A percentile compares a stretch with the other conserved stretches of the same genome.
phyloP scores from a whole-genome alignment of 345 rosid species.

The Salix koriyanagi region DNA sequence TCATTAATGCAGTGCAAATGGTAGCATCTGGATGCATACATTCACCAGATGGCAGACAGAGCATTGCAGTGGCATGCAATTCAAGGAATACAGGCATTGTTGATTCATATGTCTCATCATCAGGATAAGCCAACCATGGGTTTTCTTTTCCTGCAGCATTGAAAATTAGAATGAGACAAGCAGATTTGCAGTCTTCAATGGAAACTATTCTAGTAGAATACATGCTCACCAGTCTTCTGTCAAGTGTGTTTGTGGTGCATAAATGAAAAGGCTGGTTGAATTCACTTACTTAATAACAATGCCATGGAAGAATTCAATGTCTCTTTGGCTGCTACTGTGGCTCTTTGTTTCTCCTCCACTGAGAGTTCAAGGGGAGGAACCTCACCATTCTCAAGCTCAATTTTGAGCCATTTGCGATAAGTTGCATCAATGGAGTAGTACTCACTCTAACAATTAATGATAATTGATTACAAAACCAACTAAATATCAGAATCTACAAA shows the following conservation, averaged over 20 bases:
- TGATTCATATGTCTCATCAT: conserved; percentile 51
- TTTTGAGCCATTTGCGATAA: conserved; percentile 91
- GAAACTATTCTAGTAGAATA: not conserved
- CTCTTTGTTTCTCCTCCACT: conserved; percentile 66
- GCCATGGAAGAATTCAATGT: conserved; percentile 56
- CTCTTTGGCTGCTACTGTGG: conserved; percentile 60
- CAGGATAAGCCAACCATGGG: conserved; percentile 68
- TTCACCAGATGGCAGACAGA: conserved; percentile 94
- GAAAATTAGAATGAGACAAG: not conserved
- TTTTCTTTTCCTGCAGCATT: conserved; percentile 48
- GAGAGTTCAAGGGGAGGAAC: conserved; percentile 62
- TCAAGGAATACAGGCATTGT: conserved; percentile 60
- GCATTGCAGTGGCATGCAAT: conserved; percentile 83
- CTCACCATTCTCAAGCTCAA: conserved; percentile 72
- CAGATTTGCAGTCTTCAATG: not conserved
- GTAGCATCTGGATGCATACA: conserved; percentile 83
- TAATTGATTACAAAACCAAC: not conserved
- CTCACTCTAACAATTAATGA: conserved; percentile 51
- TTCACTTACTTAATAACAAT: conserved; percentile 62
- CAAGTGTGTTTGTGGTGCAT: not conserved
- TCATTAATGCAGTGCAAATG: conserved; percentile 80
- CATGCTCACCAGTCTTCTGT: not conserved
- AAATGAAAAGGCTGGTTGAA: not conserved
- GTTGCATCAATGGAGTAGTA: conserved; percentile 96
- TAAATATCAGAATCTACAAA: conserved; percentile 10